Conservation (phyloP, 768 basidiomycete species). For the Brasilioporus rufonigricans region DNA sequence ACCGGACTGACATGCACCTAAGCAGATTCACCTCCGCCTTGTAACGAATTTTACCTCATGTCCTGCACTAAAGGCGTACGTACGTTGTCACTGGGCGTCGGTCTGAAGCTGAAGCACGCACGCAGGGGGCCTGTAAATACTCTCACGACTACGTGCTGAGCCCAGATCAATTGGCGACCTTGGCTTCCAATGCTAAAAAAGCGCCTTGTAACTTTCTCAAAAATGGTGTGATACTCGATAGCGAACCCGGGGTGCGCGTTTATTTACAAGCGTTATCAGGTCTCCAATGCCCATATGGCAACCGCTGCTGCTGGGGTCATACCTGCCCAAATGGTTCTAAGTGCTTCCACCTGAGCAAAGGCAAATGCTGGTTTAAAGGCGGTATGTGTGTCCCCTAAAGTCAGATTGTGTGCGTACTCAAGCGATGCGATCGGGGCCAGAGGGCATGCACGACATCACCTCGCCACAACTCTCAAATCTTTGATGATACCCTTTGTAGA, state of each 20-base stretch:
- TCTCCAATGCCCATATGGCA: conserved; percentile 71
- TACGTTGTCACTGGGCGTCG: not conserved
- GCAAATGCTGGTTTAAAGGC: conserved; percentile 89
- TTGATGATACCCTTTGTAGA: conserved; percentile 25
- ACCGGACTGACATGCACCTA: conserved; percentile 5
- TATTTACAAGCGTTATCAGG: conserved; percentile 38
- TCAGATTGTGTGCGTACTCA: conserved; percentile 1
- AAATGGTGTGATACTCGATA: conserved; percentile 47
- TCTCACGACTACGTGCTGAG: conserved; percentile 78
- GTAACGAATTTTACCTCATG: conserved; percentile 84
- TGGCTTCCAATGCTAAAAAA: conserved; percentile 78
- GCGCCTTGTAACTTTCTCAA: conserved; percentile 85
- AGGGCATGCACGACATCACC: conserved; percentile 39
- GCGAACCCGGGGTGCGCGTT: not conserved
- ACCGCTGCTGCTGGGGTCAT: conserved; percentile 81
- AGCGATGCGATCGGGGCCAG: conserved; percentile 29
- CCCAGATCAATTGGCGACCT: conserved; percentile 64
- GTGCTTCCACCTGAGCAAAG: conserved; percentile 67
- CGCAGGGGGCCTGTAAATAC: conserved; percentile 72
- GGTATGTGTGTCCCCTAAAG: conserved; percentile 32
- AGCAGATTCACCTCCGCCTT: conserved; percentile 77
- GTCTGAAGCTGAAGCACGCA: conserved; percentile 13
- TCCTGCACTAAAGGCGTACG: conserved; percentile 74
- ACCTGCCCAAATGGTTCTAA: conserved; percentile 75
- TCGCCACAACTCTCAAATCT: conserved; percentile 16